phyloP scores from a whole-genome alignment of 2,329 filamentous ascomycete genomes.

The Daldinia sp. region DNA sequence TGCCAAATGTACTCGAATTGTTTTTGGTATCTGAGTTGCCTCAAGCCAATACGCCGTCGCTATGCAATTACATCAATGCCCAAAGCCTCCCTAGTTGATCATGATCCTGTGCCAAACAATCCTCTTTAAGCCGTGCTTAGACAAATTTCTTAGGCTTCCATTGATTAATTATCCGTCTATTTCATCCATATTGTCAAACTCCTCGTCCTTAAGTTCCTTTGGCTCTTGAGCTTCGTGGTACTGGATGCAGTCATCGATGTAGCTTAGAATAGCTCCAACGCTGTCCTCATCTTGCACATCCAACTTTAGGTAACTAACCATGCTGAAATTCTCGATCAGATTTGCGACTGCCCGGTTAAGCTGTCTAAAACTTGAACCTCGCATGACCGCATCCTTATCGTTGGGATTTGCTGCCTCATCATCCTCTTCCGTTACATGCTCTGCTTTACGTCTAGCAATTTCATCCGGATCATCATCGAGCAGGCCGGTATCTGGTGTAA shows the following conservation, averaged over 20 bases:
- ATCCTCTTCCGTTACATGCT: conserved; percentile 54
- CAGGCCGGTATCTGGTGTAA: conserved; percentile 83
- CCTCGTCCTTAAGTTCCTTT: conserved; percentile 47
- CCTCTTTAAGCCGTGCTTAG: neutral
- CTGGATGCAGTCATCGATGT: conserved; percentile 60
- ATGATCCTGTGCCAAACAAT: neutral
- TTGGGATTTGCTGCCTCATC: conserved; percentile 66
- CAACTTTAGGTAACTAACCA: conserved; percentile 93
- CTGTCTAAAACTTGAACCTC: conserved; percentile 79
- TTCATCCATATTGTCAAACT: conserved; percentile 38
- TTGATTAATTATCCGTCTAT: conserved; percentile 14
- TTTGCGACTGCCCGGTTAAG: conserved; percentile 89
- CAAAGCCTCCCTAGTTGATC: neutral
- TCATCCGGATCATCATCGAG: conserved; percentile 80
- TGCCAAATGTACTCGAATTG: conserved; percentile 22
- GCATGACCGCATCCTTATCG: conserved; percentile 76
- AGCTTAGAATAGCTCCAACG: conserved; percentile 71
- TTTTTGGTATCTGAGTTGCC: conserved; percentile 36
- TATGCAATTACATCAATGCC: conserved; percentile 37
- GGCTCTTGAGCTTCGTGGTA: conserved; percentile 49
- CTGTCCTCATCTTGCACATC: conserved; percentile 94
- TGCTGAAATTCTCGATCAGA: conserved; percentile 95
- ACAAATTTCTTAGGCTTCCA: neutral
- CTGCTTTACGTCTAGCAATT: conserved; percentile 51
- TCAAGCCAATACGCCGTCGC: conserved; percentile 41